Evolutionary conservation across 148 eudicot species (phyloP), one percentile per base, ranked within the genome.

Genomic region (Rhododendron simsii): DNA sequence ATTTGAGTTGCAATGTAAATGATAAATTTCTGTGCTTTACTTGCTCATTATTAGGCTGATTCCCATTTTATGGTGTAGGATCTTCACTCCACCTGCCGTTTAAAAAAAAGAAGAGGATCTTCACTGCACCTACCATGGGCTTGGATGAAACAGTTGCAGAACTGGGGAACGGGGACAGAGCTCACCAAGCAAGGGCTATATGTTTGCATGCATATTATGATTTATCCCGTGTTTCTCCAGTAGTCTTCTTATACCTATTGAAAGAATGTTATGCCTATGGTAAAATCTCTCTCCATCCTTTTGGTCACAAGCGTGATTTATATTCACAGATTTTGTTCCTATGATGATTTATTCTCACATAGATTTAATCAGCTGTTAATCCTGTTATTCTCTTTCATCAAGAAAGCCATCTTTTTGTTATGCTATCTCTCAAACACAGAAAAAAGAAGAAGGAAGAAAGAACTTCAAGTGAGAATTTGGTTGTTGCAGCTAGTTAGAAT

Each of bases 221-320:
- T 91, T 90, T 98, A 83, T 92, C 98, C 65, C 87, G 61, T 86
- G 96, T 98, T 88, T 90, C 99, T 91, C 99, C 99, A 59, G 88
- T 95, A 83, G 93, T 98, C 59, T 98, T 98, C 85, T 53, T 95
- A 81, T 93, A 91, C 88, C 95, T 98, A 84, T 87, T 98, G 90
- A 95, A 92, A 86, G 93, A 92, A 90, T 93, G 95, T 83, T 98
- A 98, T 88, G 82, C 89, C 86, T 86, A 87, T 63, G 98, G 99
- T 97, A 92, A 87, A 23, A 7, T 35, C 71, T 90, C 71, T 87
- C 59, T 26, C 53, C 50, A 21, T 14, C 18, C 77, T 7, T 63
- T 78, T 61, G 37, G 57, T 33, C 14, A 75, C 39, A 15, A 73
- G 37, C 73, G n/a, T 81, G 41, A 20, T 65, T 26, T 73, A 61